phyloP scores from a whole-genome alignment of 2,329 filamentous ascomycete species.

The Calonectria henricotiae region DNA sequence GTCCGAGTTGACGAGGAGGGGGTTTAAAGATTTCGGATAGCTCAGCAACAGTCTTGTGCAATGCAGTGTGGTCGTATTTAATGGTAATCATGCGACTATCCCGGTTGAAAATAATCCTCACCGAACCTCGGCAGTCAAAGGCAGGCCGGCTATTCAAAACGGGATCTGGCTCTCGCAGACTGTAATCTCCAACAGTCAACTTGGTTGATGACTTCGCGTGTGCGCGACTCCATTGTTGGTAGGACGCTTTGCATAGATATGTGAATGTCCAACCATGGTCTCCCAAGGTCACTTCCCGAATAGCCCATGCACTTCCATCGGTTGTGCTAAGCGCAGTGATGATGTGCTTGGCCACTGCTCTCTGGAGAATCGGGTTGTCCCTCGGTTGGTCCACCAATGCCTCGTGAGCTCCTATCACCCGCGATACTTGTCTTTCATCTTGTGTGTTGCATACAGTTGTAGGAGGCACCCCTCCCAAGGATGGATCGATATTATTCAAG shows the following conservation, averaged over 20 bases:
- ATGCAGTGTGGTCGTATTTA: conserved; percentile 71
- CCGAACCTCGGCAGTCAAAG: conserved; percentile 72
- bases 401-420: conserved; percentile 64
- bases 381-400: conserved; percentile 66
- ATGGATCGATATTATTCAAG: conserved; percentile 57
- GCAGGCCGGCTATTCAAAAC: conserved; percentile 68
- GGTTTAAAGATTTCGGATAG: conserved; percentile 66
- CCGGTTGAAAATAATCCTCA: conserved; percentile 68
- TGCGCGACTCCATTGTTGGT: conserved; percentile 67
- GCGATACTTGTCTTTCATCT: conserved; percentile 51
- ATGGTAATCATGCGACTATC: conserved; percentile 66
- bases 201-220: conserved; percentile 61
- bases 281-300: conserved; percentile 63
- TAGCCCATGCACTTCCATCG: conserved; percentile 68
- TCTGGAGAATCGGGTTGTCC: conserved; percentile 67
- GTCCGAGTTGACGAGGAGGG: conserved; percentile 57
- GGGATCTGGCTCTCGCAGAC: conserved; percentile 65
- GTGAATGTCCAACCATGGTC: conserved; percentile 70
- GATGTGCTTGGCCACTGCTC: conserved; percentile 67
- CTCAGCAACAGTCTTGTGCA: conserved; percentile 72
- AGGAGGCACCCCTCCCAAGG: conserved; percentile 53
- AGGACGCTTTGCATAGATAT: conserved; percentile 70
- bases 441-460: conserved; percentile 35
- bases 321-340: conserved; percentile 61
- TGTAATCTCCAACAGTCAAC: conserved; percentile 66